These are phyloP conservation scores for Lonicera japonica DNA, from an alignment of 129 eudicot genomes.

Conservation along the genomic window DNA sequence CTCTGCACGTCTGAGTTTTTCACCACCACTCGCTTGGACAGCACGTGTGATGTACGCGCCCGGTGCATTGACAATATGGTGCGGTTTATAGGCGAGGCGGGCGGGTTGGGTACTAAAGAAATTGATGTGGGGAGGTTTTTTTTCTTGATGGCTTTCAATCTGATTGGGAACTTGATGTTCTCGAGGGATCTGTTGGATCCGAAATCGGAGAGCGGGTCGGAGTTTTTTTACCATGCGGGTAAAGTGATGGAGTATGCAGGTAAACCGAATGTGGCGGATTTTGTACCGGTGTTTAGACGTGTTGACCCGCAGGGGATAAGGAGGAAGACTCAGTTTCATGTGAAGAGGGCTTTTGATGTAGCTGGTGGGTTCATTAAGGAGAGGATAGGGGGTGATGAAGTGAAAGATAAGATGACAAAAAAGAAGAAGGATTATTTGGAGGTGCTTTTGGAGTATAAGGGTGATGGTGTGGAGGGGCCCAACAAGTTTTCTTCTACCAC, in stretches of 20 bases:
- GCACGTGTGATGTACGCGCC: constrained; percentile 32
- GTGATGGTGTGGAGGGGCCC: constrained; percentile 39
- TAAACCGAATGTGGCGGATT: constrained; percentile 58
- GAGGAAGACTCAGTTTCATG: constrained; percentile 50
- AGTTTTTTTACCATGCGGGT: constrained; percentile 51
- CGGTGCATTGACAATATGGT: constrained; percentile 46
- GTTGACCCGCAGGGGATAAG: constrained; percentile 56
- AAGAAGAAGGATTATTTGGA: constrained; percentile 49
- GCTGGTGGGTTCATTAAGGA: constrained; percentile 50
- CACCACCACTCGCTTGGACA: constrained; percentile 34
- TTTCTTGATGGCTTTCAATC: constrained; percentile 58
- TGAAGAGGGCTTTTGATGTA: constrained; percentile 42
- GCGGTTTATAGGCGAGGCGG: constrained; percentile 28
- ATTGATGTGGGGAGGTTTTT: constrained; percentile 53
- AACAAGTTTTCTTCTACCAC: constrained; percentile 30
- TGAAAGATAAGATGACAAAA: neutral
- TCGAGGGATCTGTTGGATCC: constrained; percentile 57
- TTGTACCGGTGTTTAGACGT: constrained; percentile 39
- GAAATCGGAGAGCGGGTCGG: constrained; percentile 38
- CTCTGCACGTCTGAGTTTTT: constrained; percentile 54
- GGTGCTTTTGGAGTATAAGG: constrained; percentile 51
- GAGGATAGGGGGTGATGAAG: constrained; percentile 21
- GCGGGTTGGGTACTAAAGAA: constrained; percentile 13
- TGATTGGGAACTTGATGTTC: constrained; percentile 52
- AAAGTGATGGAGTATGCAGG: constrained; percentile 60